These are phyloP conservation scores for Penicillium sp. DNA, from an alignment of 2,329 filamentous ascomycete genomes.

Conservation along the genomic window DNA sequence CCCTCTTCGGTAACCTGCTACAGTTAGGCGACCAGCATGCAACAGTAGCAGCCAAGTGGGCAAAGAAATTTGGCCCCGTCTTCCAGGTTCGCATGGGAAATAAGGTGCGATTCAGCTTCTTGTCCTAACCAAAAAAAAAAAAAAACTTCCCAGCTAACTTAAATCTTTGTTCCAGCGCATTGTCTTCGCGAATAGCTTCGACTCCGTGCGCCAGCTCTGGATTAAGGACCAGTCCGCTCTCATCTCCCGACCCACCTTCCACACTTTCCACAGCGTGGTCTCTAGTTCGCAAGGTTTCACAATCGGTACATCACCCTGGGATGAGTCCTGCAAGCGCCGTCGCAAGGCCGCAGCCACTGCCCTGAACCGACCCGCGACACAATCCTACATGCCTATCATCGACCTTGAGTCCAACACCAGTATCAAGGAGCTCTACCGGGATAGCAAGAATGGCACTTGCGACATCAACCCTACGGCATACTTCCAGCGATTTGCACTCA, in stretches of 20 bases:
- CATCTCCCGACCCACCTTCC: conserved; percentile 74
- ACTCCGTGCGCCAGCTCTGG: conserved; percentile 71
- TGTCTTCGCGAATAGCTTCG: conserved; percentile 76
- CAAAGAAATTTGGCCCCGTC: conserved; percentile 62
- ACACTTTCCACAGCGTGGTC: conserved; percentile 79
- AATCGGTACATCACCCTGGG: conserved; percentile 81
- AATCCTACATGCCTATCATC: conserved; percentile 79
- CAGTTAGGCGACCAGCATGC: conserved; percentile 62
- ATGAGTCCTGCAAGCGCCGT: conserved; percentile 74
- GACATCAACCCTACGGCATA: conserved; percentile 72
- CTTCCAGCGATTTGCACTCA: conserved; percentile 74
- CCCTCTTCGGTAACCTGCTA: conserved; percentile 63
- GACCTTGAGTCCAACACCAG: conserved; percentile 73
- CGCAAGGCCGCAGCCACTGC: conserved; percentile 78
- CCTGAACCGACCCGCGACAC: conserved; percentile 71
- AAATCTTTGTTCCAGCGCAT: conserved; percentile 54
- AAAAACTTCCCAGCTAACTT: not conserved
- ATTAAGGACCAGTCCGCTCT: conserved; percentile 75
- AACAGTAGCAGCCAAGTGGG: conserved; percentile 56
- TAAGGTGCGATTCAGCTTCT: conserved; percentile 44
- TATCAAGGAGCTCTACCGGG: conserved; percentile 69
- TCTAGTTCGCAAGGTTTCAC: conserved; percentile 77
- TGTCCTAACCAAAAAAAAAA: not conserved
- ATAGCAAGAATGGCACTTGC: conserved; percentile 60
- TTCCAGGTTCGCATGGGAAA: conserved; percentile 71